Base-by-base conservation (phyloP, 306 rosid species). In the Rosa lucieae region DNA sequence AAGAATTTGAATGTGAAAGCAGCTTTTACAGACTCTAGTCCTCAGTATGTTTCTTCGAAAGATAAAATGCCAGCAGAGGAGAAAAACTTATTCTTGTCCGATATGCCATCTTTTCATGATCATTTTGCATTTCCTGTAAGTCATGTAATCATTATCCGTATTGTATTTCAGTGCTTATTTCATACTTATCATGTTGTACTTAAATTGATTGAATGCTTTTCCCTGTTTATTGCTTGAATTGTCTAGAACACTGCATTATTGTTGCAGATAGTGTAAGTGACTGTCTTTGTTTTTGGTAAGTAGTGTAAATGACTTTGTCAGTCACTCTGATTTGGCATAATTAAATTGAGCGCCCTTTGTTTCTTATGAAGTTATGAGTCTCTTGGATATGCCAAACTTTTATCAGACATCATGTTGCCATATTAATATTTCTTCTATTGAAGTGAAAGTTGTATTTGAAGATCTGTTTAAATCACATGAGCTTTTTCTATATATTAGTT, bases 1-100 rank as follows among this genome's bases (percentile, higher is more conserved):
- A 89, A 74, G 65, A 89, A 81, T 74, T 76, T 84, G 82, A 81
- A 89, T 61, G 73, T 76, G 77, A 86, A 81, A 51, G 67, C 61
- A 76, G 84, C 49, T 82, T 84, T 88, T 52, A 81, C 84, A 68
- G 61, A 77, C 58, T 83, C 76, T 23, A 56, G 78, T 81, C 26
- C 80, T 79, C 88, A 86, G 37, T 66, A 55, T 66, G 86, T 35
- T 63, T 56, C 86, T 78, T 72, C 66, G 42, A 87, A 84, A 76
- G 87, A 78, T 23, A 79, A 85, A 17, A 49, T 80, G 70, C 66
- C 69, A 15, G 66, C 84, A 39, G 67, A 73, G 75, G 89, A 85
- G 81, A 80, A 72, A 68, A 59, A 67, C 40, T 63, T 59, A 11
- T 78, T 90, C 66, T 80, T 66, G 83, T 82, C 86, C 1, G 85